A percentile compares a stretch with the other conserved stretches of the same genome.
phyloP scores from a whole-genome alignment of 2,329 filamentous ascomycete genomes.

The Daldinia eschscholtzii region DNA sequence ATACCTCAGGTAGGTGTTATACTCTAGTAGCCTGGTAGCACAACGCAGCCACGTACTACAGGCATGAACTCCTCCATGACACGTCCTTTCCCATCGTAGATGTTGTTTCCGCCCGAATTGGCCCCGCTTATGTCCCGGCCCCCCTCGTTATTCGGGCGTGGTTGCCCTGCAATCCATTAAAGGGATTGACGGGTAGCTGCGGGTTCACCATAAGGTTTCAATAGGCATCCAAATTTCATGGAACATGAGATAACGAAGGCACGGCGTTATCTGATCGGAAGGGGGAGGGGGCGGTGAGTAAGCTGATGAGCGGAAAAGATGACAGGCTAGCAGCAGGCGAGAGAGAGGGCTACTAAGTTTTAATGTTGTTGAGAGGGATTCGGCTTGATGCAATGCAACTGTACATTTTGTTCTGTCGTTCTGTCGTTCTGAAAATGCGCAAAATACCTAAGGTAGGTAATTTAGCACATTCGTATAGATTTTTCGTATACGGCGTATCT shows the following conservation, averaged over 20 bases:
- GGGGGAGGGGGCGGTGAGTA: constrained; percentile 39
- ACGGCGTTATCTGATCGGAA: constrained; percentile 16
- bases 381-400: constrained; percentile 25
- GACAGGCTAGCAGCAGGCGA: constrained; percentile 3
- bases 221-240: constrained; percentile 7
- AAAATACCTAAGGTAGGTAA: neutral
- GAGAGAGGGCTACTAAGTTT: neutral
- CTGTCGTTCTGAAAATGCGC: neutral
- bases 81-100: constrained; percentile 24
- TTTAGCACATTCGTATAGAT: neutral
- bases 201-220: constrained; percentile 18
- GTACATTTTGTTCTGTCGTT: neutral
- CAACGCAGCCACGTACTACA: constrained; percentile 32
- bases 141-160: constrained; percentile 9
- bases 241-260: constrained; percentile 1
- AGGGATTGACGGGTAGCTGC: constrained; percentile 31
- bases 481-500: neutral
- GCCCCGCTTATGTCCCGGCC: neutral
- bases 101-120: constrained; percentile 10
- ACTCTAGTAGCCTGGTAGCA: constrained; percentile 2
- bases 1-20: neutral
- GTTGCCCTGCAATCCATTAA: constrained; percentile 14
- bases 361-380: constrained; percentile 11
- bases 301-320: constrained; percentile 7
- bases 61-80: constrained; percentile 20